Conservation (phyloP, 2,329 filamentous ascomycete species). For the Xylariales sp. region DNA sequence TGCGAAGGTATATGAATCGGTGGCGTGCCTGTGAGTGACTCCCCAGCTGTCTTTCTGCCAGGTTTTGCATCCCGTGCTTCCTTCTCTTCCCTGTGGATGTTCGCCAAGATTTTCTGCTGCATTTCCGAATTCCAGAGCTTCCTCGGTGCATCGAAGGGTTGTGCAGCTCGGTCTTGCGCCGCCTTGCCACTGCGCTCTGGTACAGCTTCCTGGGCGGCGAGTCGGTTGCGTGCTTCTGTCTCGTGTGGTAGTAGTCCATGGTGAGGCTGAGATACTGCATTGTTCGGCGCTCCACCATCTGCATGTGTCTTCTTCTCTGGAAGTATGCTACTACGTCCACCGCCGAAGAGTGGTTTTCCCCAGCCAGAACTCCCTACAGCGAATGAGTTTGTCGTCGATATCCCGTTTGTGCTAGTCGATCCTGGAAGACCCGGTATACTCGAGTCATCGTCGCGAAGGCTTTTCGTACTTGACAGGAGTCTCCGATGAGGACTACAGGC, state of each 20-base stretch:
- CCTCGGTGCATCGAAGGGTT: not conserved
- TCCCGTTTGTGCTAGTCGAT: no score
- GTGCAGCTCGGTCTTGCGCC: not conserved
- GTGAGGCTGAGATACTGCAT: not conserved
- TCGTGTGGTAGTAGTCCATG: constrained; percentile 9
- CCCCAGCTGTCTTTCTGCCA: no score
- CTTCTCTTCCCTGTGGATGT: not conserved
- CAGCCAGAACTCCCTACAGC: constrained; percentile 11
- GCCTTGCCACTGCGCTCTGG: not conserved
- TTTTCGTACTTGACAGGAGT: constrained; percentile 15
- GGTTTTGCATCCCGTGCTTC: no score
- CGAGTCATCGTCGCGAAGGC: constrained; percentile 8
- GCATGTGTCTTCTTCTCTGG: no score
- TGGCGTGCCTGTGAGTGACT: no score
- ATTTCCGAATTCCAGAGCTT: constrained; percentile 3
- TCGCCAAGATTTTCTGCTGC: not conserved
- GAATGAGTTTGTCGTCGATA: no score
- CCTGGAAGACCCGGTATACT: not conserved
- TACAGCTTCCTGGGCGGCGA: constrained; percentile 1
- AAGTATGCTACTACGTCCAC: no score
- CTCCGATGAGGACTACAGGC: constrained; percentile 10
- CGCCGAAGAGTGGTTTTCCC: constrained; percentile 12
- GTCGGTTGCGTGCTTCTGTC: constrained; percentile 6
- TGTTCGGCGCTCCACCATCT: not conserved
- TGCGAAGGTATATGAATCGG: not conserved